Evolutionary conservation across 2,329 filamentous ascomycete species (phyloP).

Genomic region (Xylaria sp.): DNA sequence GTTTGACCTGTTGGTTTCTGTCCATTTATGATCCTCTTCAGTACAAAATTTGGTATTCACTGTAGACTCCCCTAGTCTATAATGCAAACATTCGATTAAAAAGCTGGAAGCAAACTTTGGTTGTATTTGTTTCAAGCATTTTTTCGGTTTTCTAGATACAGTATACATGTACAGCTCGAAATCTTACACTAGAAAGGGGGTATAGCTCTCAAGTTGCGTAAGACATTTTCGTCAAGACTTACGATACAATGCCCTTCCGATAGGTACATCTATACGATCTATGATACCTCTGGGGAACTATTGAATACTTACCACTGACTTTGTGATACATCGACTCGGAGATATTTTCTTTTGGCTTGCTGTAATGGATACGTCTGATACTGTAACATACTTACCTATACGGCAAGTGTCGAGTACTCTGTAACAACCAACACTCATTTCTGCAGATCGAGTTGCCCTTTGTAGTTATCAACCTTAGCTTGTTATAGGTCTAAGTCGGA

Average conservation of each 20-base stretch:
- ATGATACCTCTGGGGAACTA: constrained; percentile 5
- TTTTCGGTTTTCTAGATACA: background rate
- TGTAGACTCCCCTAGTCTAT: background rate
- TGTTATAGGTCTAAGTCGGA: background rate
- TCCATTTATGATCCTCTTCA: background rate
- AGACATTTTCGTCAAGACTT: constrained; percentile 1
- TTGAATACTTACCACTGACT: constrained; percentile 7
- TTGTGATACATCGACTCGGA: constrained; percentile 16
- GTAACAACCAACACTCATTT: constrained; percentile 4
- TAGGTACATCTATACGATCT: background rate
- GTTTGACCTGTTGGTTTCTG: background rate
- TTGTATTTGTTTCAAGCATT: background rate
- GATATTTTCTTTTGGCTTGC: constrained; percentile 10
- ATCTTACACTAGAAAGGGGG: background rate
- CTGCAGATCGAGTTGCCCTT: constrained; percentile 1
- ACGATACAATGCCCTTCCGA: background rate
- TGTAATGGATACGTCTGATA: background rate
- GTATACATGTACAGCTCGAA: background rate
- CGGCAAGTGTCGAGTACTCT: background rate
- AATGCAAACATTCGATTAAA: background rate
- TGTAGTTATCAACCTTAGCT: constrained; percentile 13
- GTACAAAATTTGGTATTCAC: background rate
- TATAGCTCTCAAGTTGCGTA: background rate
- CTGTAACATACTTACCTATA: background rate
- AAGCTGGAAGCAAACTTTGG: too few species aligned